Conservation (phyloP, 306 rosid genomes). For the Argentina anserina region DNA sequence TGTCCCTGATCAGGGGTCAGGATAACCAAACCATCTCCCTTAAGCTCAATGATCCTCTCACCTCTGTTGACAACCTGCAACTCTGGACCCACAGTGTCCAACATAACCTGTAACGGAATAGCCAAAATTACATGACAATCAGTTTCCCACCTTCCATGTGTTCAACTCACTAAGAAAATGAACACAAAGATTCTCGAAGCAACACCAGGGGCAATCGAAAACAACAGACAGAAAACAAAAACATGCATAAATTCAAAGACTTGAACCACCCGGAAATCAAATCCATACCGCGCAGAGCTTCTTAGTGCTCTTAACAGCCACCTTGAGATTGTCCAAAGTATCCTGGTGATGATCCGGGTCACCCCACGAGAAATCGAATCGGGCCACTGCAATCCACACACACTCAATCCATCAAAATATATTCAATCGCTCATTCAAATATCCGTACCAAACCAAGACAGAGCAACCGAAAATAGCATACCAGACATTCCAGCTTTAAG, state of each 20-base stretch:
- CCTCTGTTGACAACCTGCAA: slow-evolving; percentile 73
- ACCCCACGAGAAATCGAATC: slow-evolving; percentile 93
- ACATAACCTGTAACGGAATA: slow-evolving; percentile 54
- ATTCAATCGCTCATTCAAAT: neutral
- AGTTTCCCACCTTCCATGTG: neutral
- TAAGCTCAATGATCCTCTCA: slow-evolving; percentile 55
- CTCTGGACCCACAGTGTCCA: slow-evolving; percentile 87
- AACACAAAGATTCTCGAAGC: neutral
- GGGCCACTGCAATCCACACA: slow-evolving; percentile 59
- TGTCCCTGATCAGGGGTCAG: slow-evolving; percentile 65
- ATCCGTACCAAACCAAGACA: neutral
- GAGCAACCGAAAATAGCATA: slow-evolving; percentile 9
- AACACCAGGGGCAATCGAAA: no score
- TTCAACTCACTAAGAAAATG: neutral
- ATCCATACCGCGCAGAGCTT: slow-evolving; percentile 92
- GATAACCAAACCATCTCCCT: slow-evolving; percentile 54
- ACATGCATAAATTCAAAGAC: neutral
- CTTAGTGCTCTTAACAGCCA: slow-evolving; percentile 76
- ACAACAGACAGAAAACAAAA: no score
- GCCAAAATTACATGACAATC: slow-evolving; percentile 9
- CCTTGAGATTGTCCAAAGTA: slow-evolving; percentile 84
- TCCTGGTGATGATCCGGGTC: slow-evolving; percentile 77
- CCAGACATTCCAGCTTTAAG: slow-evolving; percentile 99
- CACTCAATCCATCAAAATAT: slow-evolving; percentile 18
- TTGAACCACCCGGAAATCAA: neutral